These are phyloP conservation scores for Penicillium pancosmium DNA, from an alignment of 495 filamentous ascomycete genomes.

Conservation along the genomic window DNA sequence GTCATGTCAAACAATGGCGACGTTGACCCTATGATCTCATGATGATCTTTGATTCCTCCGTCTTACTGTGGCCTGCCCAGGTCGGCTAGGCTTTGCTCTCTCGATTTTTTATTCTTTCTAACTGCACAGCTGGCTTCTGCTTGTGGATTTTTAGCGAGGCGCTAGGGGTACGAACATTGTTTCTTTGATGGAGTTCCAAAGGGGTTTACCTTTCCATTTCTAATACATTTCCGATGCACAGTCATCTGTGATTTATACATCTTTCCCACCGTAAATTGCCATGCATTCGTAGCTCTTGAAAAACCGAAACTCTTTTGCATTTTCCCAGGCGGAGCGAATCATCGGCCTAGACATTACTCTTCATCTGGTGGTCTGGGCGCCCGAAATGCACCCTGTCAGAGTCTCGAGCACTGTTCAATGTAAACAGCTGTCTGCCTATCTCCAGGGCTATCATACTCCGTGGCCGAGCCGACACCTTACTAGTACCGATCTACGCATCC, in stretches of 20 bases:
- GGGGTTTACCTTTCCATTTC: neutral
- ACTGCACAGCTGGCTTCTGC: neutral
- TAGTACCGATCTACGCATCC: too few relatives aligned
- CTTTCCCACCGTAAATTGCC: neutral
- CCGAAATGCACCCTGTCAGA: too few relatives aligned
- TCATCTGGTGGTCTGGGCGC: too few relatives aligned
- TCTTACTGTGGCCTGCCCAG: neutral
- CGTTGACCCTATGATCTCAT: slow-evolving; percentile 64
- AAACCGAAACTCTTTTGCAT: too few relatives aligned
- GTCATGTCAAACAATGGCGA: slow-evolving; percentile 52
- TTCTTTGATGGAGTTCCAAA: neutral
- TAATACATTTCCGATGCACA: neutral
- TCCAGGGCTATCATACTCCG: too few relatives aligned
- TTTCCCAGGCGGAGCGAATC: too few relatives aligned
- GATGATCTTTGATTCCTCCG: slow-evolving; percentile 14
- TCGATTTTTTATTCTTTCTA: neutral
- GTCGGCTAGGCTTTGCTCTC: neutral
- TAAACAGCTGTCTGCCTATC: too few relatives aligned
- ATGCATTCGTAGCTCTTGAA: neutral
- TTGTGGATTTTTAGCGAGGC: slow-evolving; percentile 23
- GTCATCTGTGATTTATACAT: neutral
- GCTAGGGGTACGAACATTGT: slow-evolving; percentile 15
- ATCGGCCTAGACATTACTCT: too few relatives aligned
- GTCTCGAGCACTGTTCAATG: too few relatives aligned
- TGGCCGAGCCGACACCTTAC: too few relatives aligned